Base-by-base conservation (phyloP, 345 rosid species). In the Hibiscus tridactylites region DNA sequence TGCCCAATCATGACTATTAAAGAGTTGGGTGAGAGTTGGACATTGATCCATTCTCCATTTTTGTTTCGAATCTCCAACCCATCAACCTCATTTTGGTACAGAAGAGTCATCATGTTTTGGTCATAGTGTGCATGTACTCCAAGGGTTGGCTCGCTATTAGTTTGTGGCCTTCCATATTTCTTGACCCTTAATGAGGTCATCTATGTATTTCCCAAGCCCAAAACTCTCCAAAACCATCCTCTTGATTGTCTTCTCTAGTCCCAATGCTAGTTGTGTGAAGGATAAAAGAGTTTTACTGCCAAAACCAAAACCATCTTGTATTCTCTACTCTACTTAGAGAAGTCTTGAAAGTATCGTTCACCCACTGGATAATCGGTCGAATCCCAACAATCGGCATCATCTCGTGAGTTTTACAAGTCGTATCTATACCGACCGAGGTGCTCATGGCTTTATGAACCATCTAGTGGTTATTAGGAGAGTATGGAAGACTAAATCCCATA, bases 21-120 rank as follows among this genome's bases (percentile, higher is more conserved):
- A 8, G 78, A 68, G 44, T 68, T 42, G 0, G 58, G 68, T 2
- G 77, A 52, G 6, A 65, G 59, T 60, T 37, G 42, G 37, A 12
- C 21, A 12, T n/a, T 10, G 17, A 81, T 77, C 81, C 84, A 81
- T 0, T 75, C 50, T 4, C 77, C 81, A 1, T 75, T 46, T 74
- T 73, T 75, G 29, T 79, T 79, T 46, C 77, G 77, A 1, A 81
- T 68, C 72, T 83, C 80, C 24, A 85, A 66, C 0, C 81, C 81
- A 7, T 78, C 74, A 6, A 79, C 79, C 39, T 77, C 66, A 35
- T 75, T 77, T 64, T 53, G 58, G 6, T 79, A 46, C 19, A 82
- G 56, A 19, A 85, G 75, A 65, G 73, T 75, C 11, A 75, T 5
- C 3, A 70, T 60, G 24, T 60, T 75, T 70, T 60, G 58, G 52